Base-by-base conservation (phyloP, 2,329 filamentous ascomycete species). In the Thielaviopsis cerberus region DNA sequence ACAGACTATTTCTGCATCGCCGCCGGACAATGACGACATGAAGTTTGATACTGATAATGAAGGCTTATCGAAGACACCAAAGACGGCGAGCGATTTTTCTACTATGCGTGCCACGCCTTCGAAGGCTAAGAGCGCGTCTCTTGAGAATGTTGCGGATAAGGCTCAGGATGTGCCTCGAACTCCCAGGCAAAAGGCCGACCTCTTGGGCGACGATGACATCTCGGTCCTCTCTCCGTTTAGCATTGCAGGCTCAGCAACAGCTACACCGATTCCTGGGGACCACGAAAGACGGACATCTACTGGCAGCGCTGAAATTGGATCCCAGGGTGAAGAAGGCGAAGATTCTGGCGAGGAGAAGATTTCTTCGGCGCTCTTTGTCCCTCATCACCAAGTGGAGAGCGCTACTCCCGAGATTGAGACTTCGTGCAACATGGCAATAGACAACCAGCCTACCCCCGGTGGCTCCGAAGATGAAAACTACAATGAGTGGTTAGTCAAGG, bases 311-410 rank as follows among this genome's bases (percentile, higher is more conserved):
- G 72, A 71, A 41, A 64, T 63, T 61, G 67, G 70, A 3, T 60
- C 58, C 23, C 58, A 57, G 3, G 50, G 55, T 48, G 62, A 61
- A 20, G 75, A 79, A 52, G 74, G 71, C 20, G 77, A 81, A 48
- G 77, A 80, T 59, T 89, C 85, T 15, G 84, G 86, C 59, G 82
- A 86, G 67, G 87, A 92, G 68, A 87, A 91, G 69, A 89, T 92
- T 62, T 88, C 85, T n/a, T 91, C 86, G 30, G 87, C 87, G 24
- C 76, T 89, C 48, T 92, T 92, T 67, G 76, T 89, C 53, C 87
- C 87, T 50, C 87, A 91, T 71, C 82, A 87, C 34, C 58, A 60
- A 24, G 52, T 26, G 1, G 58, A 60, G 22, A 60, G 55, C n/a
- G 25, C 24, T 41, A 41, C 51, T 13, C 15, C 51, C 24, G 58